A percentile compares a stretch with the other conserved stretches of the same genome.
These are phyloP conservation scores for Blastobotrys serpentis DNA, from an alignment of 1,139 yeast genomes.

Conservation along the genomic window DNA sequence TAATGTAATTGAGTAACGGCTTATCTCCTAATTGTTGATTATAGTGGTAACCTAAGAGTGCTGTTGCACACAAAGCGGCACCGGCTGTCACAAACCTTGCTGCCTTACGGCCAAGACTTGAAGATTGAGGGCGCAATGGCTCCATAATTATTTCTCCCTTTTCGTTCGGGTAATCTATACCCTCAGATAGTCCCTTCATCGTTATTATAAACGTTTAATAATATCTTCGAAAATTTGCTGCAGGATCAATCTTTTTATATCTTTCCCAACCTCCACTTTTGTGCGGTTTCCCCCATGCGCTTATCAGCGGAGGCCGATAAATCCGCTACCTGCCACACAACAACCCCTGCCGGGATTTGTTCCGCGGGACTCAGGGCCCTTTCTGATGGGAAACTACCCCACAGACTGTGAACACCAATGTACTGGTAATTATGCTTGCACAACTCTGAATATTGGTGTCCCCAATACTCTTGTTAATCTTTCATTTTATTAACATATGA, in stretches of 20 bases:
- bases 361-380: background rate
- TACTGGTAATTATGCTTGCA: too few species aligned
- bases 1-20: conserved; percentile 20
- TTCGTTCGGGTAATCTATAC: background rate
- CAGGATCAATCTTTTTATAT: background rate
- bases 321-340: too few species aligned
- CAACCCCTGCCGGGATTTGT: background rate
- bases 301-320: too few species aligned
- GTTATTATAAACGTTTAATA: too few species aligned
- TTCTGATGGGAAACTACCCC: too few species aligned
- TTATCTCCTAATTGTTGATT: conserved; percentile 26
- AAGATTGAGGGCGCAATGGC: background rate
- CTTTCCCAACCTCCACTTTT: conserved; percentile 1
- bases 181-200: conserved; percentile 1
- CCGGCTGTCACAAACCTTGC: conserved; percentile 14
- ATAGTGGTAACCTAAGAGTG: conserved; percentile 27
- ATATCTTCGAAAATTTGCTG: too few species aligned
- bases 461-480: too few species aligned
- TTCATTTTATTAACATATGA: too few species aligned
- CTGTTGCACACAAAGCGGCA: conserved; percentile 19
- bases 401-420: too few species aligned
- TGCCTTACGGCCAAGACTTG: background rate
- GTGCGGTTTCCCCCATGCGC: too few species aligned
- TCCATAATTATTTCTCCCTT: background rate
- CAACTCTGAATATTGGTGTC: too few species aligned